phyloP scores from a whole-genome alignment of 2,329 filamentous ascomycete genomes.

The Daldinia eschscholtzii region DNA sequence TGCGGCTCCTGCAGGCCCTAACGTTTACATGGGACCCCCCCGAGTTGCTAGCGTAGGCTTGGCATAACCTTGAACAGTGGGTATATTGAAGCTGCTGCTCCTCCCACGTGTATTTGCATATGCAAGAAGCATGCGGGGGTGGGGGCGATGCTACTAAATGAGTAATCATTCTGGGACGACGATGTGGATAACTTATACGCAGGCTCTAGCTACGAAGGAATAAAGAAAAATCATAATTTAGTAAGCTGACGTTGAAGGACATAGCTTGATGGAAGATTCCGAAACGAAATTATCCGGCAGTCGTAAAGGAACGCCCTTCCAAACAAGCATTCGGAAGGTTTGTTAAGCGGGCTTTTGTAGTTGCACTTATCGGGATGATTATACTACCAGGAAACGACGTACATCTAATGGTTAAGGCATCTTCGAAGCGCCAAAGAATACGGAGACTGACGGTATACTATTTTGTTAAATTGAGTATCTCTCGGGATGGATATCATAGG shows the following conservation, averaged over 20 bases:
- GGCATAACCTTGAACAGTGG: conserved; percentile 16
- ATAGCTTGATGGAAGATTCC: background rate
- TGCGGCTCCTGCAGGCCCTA: conserved; percentile 9
- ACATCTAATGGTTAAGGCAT: background rate
- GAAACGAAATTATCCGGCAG: background rate
- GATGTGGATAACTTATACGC: background rate
- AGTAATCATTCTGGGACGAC: background rate
- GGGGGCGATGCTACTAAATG: background rate
- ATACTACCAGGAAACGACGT: background rate
- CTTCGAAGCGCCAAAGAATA: background rate
- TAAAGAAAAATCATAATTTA: conserved; percentile 2
- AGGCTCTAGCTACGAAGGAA: background rate
- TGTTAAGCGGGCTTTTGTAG: background rate
- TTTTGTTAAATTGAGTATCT: background rate
- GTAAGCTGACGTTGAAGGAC: conserved; percentile 2
- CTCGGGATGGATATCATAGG: background rate
- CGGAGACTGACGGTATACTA: background rate
- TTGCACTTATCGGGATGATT: background rate
- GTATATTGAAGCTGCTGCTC: background rate
- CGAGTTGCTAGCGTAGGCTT: background rate
- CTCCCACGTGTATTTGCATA: conserved; percentile 8
- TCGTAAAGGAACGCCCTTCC: background rate
- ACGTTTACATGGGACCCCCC: background rate
- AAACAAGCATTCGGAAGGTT: background rate
- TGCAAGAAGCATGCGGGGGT: conserved; percentile 5